Evolutionary conservation across 2,329 filamentous ascomycete genomes (phyloP).

Genomic region (Colletotrichum sp.): DNA sequence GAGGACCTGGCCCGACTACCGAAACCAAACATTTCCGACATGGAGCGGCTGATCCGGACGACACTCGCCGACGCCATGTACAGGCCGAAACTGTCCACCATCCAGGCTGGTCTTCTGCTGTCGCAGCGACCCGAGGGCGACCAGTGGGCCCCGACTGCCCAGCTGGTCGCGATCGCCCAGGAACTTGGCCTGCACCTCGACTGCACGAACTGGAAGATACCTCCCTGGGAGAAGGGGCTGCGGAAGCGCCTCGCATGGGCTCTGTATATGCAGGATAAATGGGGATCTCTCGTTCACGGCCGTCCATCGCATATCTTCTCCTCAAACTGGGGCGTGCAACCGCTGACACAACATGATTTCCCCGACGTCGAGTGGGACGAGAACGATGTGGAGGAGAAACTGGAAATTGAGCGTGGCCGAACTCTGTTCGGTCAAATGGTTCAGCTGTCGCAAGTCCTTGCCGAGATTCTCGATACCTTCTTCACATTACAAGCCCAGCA

Average conservation of each 20-base stretch:
- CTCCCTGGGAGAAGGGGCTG: constrained; percentile 83
- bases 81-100: constrained; percentile 79
- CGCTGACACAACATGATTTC: constrained; percentile 71
- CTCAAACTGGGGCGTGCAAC: constrained; percentile 77
- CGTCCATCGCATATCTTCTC: constrained; percentile 77
- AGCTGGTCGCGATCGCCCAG: constrained; percentile 85
- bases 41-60: constrained; percentile 76
- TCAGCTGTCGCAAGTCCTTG: constrained; percentile 74
- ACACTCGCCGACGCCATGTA: constrained; percentile 80
- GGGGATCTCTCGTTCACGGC: constrained; percentile 85
- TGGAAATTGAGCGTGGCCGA: constrained; percentile 71
- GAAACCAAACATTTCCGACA: constrained; percentile 72
- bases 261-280: constrained; percentile 92
- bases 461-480: constrained; percentile 83
- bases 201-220: constrained; percentile 86
- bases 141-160: constrained; percentile 84
- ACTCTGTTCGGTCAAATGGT: constrained; percentile 79
- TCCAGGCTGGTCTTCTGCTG: constrained; percentile 78
- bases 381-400: constrained; percentile 63
- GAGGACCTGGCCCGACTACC: constrained; percentile 67
- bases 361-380: constrained; percentile 74
- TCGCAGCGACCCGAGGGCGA: constrained; percentile 78
- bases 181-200: constrained; percentile 90
- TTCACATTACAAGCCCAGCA: constrained; percentile 81
- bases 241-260: constrained; percentile 90